Evolutionary conservation across 768 basidiomycete genomes (phyloP), one percentile per base, ranked within the genome.

Genomic region (Baorangia bicolor): DNA sequence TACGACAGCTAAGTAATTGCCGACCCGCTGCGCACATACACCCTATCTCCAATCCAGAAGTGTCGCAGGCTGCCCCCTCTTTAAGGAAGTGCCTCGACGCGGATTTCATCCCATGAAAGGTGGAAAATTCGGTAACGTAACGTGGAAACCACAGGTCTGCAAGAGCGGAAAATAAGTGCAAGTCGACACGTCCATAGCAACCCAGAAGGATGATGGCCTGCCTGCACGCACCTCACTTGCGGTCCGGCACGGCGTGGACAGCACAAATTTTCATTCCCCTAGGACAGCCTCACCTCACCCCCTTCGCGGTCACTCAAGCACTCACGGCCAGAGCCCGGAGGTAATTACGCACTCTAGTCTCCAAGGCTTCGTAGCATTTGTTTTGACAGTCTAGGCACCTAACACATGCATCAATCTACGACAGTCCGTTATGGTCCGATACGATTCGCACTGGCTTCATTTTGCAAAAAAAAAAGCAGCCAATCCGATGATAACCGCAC

Each of bases 121-220:
- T 40, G 42, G 42, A 51, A 64, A 58, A 58, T 52, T 49, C 7
- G 51, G 56, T 69, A 58, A 67, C 65, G 65, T 69, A 67, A 67
- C 58, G 56, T 65, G 61, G 65, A 67, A 63, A 55, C 46, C 40
- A 20, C 37, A 55, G 45, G 37, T 40, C 44, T 52, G 33, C 59
- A 53, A 44, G 43, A 20, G 67, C 58, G 64, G 66, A 68, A 63
- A 65, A 47, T 51, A 47, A 53, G 51, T 27, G 41, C 37, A n/a
- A 25, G 42, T 52, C 52, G 44, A 57, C 43, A 51, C 46, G 51
- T 55, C 49, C 46, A 51, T 46, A 51, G 42, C 59, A 56, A 46
- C 46, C 49, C 49, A 52, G 48, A 58, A 52, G 56, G 31, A 23
- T 38, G 46, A 44, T 37, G 57, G 57, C 27, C 44, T 37, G 45